Evolutionary conservation across 108 stramenopile genomes (phyloP), one percentile per base, ranked within the genome.

Genomic region (Schizochytrium sp.): DNA sequence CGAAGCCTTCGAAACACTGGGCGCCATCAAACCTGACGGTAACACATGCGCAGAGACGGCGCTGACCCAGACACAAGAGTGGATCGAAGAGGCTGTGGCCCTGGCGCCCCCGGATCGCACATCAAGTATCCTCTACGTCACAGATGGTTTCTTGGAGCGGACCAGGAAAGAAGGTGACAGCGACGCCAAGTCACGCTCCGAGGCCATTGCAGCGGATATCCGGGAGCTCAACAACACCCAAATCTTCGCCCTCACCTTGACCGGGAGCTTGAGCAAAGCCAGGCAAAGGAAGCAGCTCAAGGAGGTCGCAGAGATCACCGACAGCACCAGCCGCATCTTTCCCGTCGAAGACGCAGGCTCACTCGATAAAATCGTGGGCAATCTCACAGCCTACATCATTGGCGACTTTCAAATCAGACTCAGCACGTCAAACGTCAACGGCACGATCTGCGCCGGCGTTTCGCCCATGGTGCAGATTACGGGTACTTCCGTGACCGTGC

Each of bases 31-130:
- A 6, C 48, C 76, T 12, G 6, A 10, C 25, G 76, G 76, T 4
- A 47, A 83, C 45, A 83, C 76, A 12, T 83, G 76, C 48, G 76
- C 76, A 12, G 76, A 83, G 76, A 83, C 76, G 45, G 76, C 76
- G 10, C 76, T 83, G 6, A 34, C 45, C 6, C 48, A 47, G n/a
- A 53, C 51, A 12, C 6, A 53, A 45, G 25, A 53, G 23, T 83
- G 76, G 76, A 83, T 83, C 45, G 76, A 47, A 23, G 76, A 47
- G 48, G 48, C 45, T 16, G n/a, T 19, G 45, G 23, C 45, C 25
- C 45, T 83, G 6, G 45, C 76, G 23, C 76, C 76, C 10, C 76
- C 76, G 10, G 25, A 47, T 14, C 76, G 76, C 23, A 83, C 45
- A 8, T 53, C 76, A 0, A 53, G 48, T 34, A 45, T 83, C 6